A percentile compares a stretch with the other conserved stretches of the same genome.
phyloP scores from a whole-genome alignment of 2,329 filamentous ascomycete genomes.

The Sporothrix humicola region DNA sequence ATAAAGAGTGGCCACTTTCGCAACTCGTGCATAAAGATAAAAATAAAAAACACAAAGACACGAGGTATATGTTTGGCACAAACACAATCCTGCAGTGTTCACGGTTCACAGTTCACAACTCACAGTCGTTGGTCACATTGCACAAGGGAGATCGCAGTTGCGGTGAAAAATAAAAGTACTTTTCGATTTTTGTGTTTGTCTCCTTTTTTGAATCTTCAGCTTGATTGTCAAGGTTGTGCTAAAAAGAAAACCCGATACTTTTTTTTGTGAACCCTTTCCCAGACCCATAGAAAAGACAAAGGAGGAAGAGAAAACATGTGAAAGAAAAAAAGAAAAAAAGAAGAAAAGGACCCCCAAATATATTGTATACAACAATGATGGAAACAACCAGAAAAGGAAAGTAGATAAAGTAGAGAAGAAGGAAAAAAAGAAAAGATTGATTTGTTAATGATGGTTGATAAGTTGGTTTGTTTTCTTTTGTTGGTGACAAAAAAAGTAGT shows the following conservation, averaged over 20 bases:
- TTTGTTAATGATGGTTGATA: background rate
- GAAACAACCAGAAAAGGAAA: too few species aligned
- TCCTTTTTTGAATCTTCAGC: background rate
- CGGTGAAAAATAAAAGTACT: too few species aligned
- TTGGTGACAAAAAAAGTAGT: background rate
- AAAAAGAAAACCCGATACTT: background rate
- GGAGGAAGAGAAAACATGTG: background rate
- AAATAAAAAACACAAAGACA: too few species aligned
- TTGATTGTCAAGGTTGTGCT: background rate
- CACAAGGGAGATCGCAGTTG: too few species aligned
- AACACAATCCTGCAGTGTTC: too few species aligned
- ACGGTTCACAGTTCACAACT: too few species aligned
- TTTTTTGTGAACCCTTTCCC: conserved; percentile 1
- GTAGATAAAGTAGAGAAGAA: conserved; percentile 12
- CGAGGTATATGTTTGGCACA: too few species aligned
- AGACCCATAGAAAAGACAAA: background rate
- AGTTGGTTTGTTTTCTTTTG: background rate
- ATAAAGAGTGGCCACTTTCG: background rate
- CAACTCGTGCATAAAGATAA: too few species aligned
- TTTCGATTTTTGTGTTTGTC: too few species aligned
- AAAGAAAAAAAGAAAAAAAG: background rate
- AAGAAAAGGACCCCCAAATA: background rate
- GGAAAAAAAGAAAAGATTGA: conserved; percentile 26
- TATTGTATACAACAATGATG: conserved; percentile 5
- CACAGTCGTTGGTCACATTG: too few species aligned